Evolutionary conservation across 371 early-diverging fungal genomes (phyloP), one percentile per base, ranked within the genome.

Genomic region (Blakeslea trispora): DNA sequence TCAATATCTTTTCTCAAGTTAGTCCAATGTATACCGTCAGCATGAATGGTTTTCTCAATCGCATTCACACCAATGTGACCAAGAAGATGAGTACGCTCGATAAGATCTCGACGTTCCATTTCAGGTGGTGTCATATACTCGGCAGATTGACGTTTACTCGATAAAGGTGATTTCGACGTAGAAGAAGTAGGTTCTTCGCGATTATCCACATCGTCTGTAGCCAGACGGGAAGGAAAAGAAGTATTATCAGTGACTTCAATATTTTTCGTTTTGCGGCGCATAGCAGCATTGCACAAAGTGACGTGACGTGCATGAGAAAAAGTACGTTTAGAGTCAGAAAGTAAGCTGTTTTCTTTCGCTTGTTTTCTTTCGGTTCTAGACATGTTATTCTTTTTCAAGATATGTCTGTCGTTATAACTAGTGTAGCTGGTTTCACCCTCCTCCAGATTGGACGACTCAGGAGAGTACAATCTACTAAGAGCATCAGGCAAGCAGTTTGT

Each of bases 1-100:
- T 34, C 17, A 18, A 32, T 43, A 1, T 57, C 57, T 15, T 22
- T n/a, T 15, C 42, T 18, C 7, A 57, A 34, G 1, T 50, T 40
- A 13, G 22, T 41, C 59, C 59, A 59, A 13, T 59, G 46, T 59
- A 65, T 37, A 2, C 57, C 57, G 14, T 52, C 18, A 14, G n/a
- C 18, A 19, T 57, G 49, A 15, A 68, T 22, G 0, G 44, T 21
- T 14, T 34, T 24, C 0, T 52, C 57, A 11, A 64, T 53, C 0
- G 52, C 43, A 3, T 52, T 28, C 1, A 39, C 10, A 14, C 57
- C 60, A 42, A 57, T 52, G 37, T 68, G 69, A 1, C 69, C 61
- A 15, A 55, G n/a, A 35, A 19, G 2, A 24, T 68, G 64, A 11
- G 45, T 23, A 57, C 46, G 42, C n/a, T 24, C 9, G 64, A 24